Percentiles rank a stretch among this genome's conserved stretches.
phyloP scores from a whole-genome alignment of 768 basidiomycete genomes.

The Rhodotorula kratochvilovae region DNA sequence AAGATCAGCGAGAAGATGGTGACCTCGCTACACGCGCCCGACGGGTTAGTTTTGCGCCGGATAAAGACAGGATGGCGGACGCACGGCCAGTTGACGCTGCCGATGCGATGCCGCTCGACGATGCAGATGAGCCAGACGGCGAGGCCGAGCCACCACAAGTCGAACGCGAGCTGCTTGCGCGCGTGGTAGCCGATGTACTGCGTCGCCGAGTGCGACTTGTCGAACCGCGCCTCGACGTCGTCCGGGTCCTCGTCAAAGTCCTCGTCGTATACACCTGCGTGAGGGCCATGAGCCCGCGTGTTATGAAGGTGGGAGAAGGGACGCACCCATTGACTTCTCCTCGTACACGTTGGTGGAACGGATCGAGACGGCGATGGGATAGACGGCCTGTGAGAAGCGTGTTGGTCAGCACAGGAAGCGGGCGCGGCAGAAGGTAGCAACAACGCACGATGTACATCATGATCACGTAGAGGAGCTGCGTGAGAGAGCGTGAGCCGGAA shows the following conservation, averaged over 20 bases:
- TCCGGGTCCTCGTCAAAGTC: constrained; percentile 36
- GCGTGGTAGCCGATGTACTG: constrained; percentile 57
- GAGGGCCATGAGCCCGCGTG: neutral
- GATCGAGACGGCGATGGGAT: constrained; percentile 56
- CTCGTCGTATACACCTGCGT: constrained; percentile 39
- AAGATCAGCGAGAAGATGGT: constrained; percentile 51
- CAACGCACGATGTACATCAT: constrained; percentile 81
- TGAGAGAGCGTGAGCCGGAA: no score
- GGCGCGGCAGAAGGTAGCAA: neutral
- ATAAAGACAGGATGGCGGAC: neutral
- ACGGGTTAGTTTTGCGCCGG: neutral
- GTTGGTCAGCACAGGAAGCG: neutral
- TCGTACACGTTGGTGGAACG: constrained; percentile 75
- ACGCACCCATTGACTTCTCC: constrained; percentile 82
- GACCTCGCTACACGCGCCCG: constrained; percentile 11
- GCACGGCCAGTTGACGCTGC: constrained; percentile 20
- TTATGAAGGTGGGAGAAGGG: no score
- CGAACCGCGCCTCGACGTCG: constrained; percentile 35
- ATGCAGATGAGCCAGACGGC: constrained; percentile 87
- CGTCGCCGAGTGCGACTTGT: constrained; percentile 37
- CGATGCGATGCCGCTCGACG: constrained; percentile 57
- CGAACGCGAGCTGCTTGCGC: constrained; percentile 83
- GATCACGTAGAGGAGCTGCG: constrained; percentile 67
- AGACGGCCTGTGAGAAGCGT: constrained; percentile 39
- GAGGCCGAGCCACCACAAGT: constrained; percentile 92